Percentiles rank a stretch among this genome's conserved stretches.
Evolutionary conservation across 495 filamentous ascomycete genomes (phyloP).

Genomic region (Saxophila tyrrhenica): DNA sequence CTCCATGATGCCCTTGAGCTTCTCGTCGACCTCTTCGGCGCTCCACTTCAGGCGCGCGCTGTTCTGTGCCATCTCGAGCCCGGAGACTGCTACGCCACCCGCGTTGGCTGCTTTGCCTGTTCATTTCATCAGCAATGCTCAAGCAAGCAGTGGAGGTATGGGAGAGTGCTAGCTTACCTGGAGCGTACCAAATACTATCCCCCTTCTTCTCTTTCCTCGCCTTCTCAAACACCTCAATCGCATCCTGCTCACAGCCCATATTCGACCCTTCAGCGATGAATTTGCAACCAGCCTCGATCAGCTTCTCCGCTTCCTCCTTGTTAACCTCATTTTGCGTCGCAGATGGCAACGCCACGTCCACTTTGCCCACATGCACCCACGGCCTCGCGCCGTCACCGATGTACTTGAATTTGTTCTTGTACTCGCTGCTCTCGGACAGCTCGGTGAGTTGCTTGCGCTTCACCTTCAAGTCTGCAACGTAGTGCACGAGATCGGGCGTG

Average conservation of each 20-base stretch:
- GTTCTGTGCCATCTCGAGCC: conserved; percentile 99
- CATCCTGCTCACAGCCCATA: conserved; percentile 96
- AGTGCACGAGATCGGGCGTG: conserved; percentile 62
- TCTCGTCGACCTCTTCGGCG: conserved; percentile 77
- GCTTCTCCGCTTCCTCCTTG: conserved; percentile 72
- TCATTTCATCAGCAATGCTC: neutral
- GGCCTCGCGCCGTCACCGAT: conserved; percentile 74
- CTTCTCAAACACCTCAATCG: conserved; percentile 88
- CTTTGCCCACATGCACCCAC: conserved; percentile 76
- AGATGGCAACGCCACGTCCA: conserved; percentile 84
- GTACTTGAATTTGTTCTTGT: conserved; percentile 68
- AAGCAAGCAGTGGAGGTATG: neutral
- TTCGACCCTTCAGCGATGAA: conserved; percentile 97
- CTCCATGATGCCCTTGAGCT: conserved; percentile 91
- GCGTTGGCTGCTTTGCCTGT: conserved; percentile 81
- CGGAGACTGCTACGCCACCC: conserved; percentile 93
- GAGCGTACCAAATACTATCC: conserved; percentile 85
- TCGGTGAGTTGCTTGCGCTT: conserved; percentile 69
- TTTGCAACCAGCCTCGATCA: conserved; percentile 63
- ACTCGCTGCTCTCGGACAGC: conserved; percentile 39
- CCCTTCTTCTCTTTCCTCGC: conserved; percentile 58
- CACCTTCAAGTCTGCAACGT: conserved; percentile 76
- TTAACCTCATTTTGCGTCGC: conserved; percentile 97
- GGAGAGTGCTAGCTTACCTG: conserved; percentile 42
- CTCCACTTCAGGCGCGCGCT: conserved; percentile 76